Conservation (phyloP, 2,329 filamentous ascomycete species). For the Colletotrichum camelliae region DNA sequence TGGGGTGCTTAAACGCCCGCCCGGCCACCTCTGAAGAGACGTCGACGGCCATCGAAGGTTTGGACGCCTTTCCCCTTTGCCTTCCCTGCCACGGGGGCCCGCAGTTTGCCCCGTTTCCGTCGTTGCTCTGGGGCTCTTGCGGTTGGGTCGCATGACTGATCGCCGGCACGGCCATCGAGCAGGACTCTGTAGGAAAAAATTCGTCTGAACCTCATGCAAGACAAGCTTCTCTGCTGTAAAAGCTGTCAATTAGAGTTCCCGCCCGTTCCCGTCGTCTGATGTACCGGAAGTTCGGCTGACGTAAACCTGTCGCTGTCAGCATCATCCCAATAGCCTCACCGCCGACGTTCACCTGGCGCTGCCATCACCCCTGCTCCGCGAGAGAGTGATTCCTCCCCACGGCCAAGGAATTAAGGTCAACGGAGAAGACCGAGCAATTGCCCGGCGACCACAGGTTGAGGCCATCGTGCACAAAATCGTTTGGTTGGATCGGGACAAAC, state of each 20-base stretch:
- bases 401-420: background rate
- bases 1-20: background rate
- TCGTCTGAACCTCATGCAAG: background rate
- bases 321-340: background rate
- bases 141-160: background rate
- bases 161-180: background rate
- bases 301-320: background rate
- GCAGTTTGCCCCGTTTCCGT: background rate
- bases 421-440: background rate
- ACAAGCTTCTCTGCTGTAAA: background rate
- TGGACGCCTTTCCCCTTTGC: background rate
- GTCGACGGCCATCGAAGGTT: background rate
- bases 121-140: background rate
- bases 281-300: background rate
- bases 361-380: background rate
- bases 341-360: background rate
- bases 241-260: background rate
- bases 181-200: background rate
- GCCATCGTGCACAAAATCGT: background rate
- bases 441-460: background rate
- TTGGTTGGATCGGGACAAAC: background rate
- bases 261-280: slow-evolving; percentile 2
- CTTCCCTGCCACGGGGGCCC: background rate
- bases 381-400: background rate
- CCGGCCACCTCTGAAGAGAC: background rate